These are phyloP conservation scores for Botrytis tulipae DNA, from an alignment of 2,329 filamentous ascomycete species.

Conservation along the genomic window DNA sequence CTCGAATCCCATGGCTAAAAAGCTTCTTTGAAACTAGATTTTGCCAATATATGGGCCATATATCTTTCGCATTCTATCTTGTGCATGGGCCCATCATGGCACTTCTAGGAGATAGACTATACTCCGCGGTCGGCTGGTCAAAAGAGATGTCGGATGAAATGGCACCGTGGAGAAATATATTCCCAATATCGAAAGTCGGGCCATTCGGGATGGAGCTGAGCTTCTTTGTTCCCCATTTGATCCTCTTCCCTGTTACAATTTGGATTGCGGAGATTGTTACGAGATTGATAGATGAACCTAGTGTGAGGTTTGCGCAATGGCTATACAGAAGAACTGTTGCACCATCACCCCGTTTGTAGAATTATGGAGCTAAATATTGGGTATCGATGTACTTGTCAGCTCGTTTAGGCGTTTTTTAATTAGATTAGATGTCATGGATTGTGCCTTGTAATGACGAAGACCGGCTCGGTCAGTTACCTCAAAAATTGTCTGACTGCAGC, in stretches of 20 bases:
- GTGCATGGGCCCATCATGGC: constrained; percentile 62
- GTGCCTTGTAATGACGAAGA: background rate
- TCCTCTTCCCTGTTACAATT: constrained; percentile 59
- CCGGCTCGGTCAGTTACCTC: background rate
- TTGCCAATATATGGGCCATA: constrained; percentile 60
- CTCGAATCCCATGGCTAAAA: constrained; percentile 57
- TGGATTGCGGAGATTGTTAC: constrained; percentile 58
- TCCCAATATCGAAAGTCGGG: constrained; percentile 54
- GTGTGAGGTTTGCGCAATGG: constrained; percentile 56
- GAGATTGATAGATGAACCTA: constrained; percentile 56
- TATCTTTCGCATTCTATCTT: constrained; percentile 63
- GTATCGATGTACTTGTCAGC: background rate
- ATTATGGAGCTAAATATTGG: constrained; percentile 4
- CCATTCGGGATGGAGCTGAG: constrained; percentile 60
- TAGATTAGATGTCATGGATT: constrained; percentile 11
- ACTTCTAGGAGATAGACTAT: constrained; percentile 41
- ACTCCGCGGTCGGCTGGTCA: constrained; percentile 15
- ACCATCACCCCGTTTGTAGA: constrained; percentile 10
- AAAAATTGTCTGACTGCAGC: background rate
- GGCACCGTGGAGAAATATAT: constrained; percentile 54
- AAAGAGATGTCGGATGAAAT: constrained; percentile 38
- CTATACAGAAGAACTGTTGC: constrained; percentile 50
- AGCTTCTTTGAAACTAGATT: constrained; percentile 57
- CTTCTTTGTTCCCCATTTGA: constrained; percentile 58
- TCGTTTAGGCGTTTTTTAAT: background rate